Base-by-base conservation (phyloP, 2,329 filamentous ascomycete genomes). In the Fusarium papillatum region DNA sequence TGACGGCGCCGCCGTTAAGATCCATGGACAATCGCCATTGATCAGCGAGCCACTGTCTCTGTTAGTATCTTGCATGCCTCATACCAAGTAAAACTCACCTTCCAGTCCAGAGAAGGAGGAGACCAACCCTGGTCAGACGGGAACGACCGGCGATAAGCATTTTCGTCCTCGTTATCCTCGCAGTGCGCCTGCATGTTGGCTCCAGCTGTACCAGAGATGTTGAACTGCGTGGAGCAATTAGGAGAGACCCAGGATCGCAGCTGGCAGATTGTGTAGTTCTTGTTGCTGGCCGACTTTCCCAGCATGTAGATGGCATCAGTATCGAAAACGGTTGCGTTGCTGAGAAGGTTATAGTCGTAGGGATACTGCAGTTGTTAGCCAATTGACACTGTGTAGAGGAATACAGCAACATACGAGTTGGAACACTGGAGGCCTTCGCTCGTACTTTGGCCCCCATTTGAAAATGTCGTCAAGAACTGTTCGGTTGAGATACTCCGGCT, bases 381-480 rank as follows among this genome's bases (percentile, higher is more conserved):
- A 29, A 26, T 4, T 3, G 3, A 6, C 13, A 6, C 13, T 17
- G 11, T 16, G 39, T 5, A 19, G 16, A 57, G 2, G 81, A 81
- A 48, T 9, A 5, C 7, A 2, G 24, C 2, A 70, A 85, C 82
- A 82, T 83, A 84, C 87, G 61, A 86, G 80, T 68, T 79, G 84
- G 74, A 90, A 93, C 8, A 89, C 86, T 0, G 89, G 92, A 9
- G 90, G 89, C 1, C 84, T 83, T 46, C 91, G 86, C 1, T 80
- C 72, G 64, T 90, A 87, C 38, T 87, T 82, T 2, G 86, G 78
- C 0, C 91, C 91, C 90, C 93, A 95, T 13, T 86, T 86, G 77
- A 96, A 96, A 2, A 95, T 84, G 4, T 94, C 89, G 76, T 96
- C 93, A 0, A 95, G 90, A 0, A 85, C 88, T 0, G 91, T 94